Percentiles rank a stretch among this genome's conserved stretches.
phyloP scores from a whole-genome alignment of 2,329 filamentous ascomycete species.

The Whalleya microplaca region DNA sequence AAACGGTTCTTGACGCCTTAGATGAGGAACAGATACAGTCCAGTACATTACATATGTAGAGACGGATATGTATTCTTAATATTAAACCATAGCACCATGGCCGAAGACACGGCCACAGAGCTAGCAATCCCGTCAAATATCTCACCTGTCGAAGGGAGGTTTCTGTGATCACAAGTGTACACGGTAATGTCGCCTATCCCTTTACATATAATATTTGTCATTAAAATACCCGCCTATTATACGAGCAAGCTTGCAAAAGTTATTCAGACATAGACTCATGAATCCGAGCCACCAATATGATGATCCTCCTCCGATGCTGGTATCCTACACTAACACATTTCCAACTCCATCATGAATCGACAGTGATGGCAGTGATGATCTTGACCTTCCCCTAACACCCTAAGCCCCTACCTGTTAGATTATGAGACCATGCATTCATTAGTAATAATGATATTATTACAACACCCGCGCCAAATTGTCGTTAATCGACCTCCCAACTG shows the following conservation, averaged over 20 bases:
- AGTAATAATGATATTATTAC: neutral
- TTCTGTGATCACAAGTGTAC: neutral
- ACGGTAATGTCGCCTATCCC: neutral
- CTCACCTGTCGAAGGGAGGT: neutral
- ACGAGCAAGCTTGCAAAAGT: neutral
- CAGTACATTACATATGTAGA: neutral
- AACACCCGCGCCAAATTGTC: neutral
- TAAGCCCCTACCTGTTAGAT: neutral
- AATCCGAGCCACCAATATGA: neutral
- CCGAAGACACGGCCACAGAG: too few relatives aligned
- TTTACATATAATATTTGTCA: neutral
- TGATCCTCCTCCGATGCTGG: neutral
- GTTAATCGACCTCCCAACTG: constrained; percentile 41
- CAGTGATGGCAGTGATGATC: too few relatives aligned
- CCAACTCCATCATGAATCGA: neutral
- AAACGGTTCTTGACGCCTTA: neutral
- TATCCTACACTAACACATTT: neutral
- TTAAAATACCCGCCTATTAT: neutral
- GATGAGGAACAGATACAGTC: neutral
- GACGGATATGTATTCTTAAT: neutral
- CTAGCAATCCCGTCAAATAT: neutral
- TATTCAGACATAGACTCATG: neutral
- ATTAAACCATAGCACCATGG: neutral
- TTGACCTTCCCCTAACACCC: neutral
- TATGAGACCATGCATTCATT: neutral